Conservation (phyloP, 306 rosid species). For the Vicia faba region DNA sequence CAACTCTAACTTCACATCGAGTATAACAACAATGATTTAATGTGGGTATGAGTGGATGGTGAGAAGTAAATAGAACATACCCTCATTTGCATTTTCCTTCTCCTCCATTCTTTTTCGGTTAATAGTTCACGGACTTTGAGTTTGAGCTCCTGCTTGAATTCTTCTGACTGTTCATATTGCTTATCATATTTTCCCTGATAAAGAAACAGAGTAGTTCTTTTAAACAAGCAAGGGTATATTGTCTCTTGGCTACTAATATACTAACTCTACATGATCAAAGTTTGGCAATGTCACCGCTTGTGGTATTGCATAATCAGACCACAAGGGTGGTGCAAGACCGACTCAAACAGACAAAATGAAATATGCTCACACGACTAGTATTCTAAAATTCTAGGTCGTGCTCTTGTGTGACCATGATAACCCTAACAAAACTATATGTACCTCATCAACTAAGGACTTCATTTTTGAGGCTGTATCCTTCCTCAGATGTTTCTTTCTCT, state of each 20-base stretch:
- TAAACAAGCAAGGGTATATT: constrained; percentile 26
- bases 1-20: not conserved
- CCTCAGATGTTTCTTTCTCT: constrained; percentile 92
- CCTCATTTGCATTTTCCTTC: constrained; percentile 99
- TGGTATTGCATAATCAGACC: constrained; percentile 25
- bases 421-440: constrained; percentile 40
- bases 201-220: constrained; percentile 22
- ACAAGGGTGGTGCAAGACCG: constrained; percentile 20
- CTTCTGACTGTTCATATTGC: constrained; percentile 77
- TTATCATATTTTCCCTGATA: constrained; percentile 91
- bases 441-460: constrained; percentile 96
- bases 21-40: not conserved
- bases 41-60: not conserved
- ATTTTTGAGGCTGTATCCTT: constrained; percentile 96
- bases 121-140: constrained; percentile 89
- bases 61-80: constrained; percentile 48
- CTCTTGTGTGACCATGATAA: constrained; percentile 16
- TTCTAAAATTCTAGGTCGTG: constrained; percentile 30
- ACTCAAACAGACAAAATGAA: constrained; percentile 11
- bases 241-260: not conserved
- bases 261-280: constrained; percentile 15
- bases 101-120: constrained; percentile 98
- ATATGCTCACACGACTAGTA: constrained; percentile 6
- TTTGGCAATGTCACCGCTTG: constrained; percentile 21
- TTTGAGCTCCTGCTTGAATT: constrained; percentile 84